These are phyloP conservation scores for Pseudonitzschia pungens DNA, from an alignment of 108 stramenopile species.

Conservation along the genomic window DNA sequence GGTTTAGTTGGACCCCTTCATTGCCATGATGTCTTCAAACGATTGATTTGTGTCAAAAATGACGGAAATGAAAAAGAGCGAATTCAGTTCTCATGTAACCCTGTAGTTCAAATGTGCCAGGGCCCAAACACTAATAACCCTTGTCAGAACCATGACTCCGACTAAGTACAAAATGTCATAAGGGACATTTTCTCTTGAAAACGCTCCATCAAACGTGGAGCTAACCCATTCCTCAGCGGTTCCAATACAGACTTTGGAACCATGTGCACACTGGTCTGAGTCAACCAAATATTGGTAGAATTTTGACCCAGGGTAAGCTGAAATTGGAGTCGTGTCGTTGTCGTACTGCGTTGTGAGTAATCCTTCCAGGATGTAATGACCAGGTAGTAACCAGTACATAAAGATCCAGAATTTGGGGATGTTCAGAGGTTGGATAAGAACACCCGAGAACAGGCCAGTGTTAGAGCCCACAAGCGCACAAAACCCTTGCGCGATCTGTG, in stretches of 20 bases:
- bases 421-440: constrained; percentile 56
- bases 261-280: constrained; percentile 8
- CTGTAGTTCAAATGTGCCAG: constrained; percentile 51
- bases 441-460: constrained; percentile 58
- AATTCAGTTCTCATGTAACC: constrained; percentile 4
- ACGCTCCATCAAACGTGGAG: constrained; percentile 54
- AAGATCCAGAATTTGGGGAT: constrained; percentile 53
- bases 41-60: not conserved
- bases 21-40: not conserved
- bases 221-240: constrained; percentile 69
- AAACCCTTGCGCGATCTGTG: constrained; percentile 54
- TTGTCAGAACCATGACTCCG: constrained; percentile 41
- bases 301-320: constrained; percentile 41
- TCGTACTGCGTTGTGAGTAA: constrained; percentile 57
- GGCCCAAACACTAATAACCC: constrained; percentile 42
- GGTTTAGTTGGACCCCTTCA: not conserved
- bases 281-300: constrained; percentile 42
- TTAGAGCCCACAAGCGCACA: constrained; percentile 47
- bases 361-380: constrained; percentile 63
- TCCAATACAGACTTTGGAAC: constrained; percentile 26
- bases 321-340: constrained; percentile 54
- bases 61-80: not conserved
- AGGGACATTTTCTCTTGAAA: constrained; percentile 46
- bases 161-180: constrained; percentile 51
- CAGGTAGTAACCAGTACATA: constrained; percentile 22